Percentiles rank a stretch among this genome's conserved stretches.
Evolutionary conservation across 768 basidiomycete genomes (phyloP).

Genomic region (Hemileccinum impolitum): DNA sequence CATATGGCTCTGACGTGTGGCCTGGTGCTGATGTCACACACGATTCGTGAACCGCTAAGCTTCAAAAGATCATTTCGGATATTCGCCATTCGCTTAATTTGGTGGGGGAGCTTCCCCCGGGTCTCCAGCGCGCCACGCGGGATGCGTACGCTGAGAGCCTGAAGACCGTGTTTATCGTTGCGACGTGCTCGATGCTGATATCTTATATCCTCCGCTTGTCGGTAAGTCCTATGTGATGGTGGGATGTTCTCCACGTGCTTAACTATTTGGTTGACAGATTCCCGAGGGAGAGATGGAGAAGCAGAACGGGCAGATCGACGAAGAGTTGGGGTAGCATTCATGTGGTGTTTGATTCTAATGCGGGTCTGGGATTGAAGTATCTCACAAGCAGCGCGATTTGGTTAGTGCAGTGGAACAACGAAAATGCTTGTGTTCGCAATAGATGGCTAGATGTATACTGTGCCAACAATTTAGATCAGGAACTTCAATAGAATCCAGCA

Average conservation of each 20-base stretch:
- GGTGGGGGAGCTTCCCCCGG: constrained; percentile 8
- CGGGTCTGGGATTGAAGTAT: too few species aligned
- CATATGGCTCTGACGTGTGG: too few species aligned
- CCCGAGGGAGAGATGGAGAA: not conserved
- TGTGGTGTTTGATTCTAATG: too few species aligned
- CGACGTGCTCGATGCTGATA: constrained; percentile 2
- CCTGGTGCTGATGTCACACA: too few species aligned
- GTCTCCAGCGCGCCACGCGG: constrained; percentile 9
- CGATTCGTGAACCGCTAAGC: too few species aligned
- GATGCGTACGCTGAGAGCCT: constrained; percentile 9
- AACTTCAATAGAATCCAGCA: too few species aligned
- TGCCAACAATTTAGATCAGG: too few species aligned
- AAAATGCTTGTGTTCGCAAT: too few species aligned
- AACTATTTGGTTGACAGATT: not conserved
- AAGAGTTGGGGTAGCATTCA: too few species aligned
- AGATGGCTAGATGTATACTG: too few species aligned
- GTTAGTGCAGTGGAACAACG: too few species aligned
- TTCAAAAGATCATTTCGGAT: constrained; percentile 6
- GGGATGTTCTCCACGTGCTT: not conserved
- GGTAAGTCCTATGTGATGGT: not conserved
- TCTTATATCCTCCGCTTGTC: constrained; percentile 5
- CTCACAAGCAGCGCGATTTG: too few species aligned
- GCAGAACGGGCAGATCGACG: not conserved
- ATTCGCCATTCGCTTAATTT: constrained; percentile 13
- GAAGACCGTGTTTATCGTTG: constrained; percentile 10